These are phyloP conservation scores for Aphanomyces stellatus DNA, from an alignment of 352 stramenopile genomes.

Conservation along the genomic window DNA sequence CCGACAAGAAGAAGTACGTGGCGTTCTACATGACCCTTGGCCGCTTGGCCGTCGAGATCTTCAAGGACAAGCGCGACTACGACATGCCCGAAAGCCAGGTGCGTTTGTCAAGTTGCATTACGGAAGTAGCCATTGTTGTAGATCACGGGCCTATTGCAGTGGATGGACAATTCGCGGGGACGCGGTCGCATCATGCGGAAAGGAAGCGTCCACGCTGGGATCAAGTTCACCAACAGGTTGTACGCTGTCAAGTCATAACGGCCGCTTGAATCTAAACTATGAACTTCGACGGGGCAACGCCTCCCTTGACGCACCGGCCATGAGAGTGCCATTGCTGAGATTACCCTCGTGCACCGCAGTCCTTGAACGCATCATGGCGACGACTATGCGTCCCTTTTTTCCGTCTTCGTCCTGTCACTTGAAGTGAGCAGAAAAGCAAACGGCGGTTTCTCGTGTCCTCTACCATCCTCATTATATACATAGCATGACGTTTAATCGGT, in stretches of 20 bases:
- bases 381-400: too few species aligned
- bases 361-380: too few species aligned
- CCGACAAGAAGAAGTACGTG: conserved; percentile 63
- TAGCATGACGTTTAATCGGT: too few species aligned
- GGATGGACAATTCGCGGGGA: conserved; percentile 61
- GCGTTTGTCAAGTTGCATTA: background rate
- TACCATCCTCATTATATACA: too few species aligned
- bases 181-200: conserved; percentile 65
- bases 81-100: conserved; percentile 60
- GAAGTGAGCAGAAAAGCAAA: too few species aligned
- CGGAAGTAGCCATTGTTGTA: background rate
- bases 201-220: conserved; percentile 48
- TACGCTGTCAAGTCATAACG: conserved; percentile 27
- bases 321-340: too few species aligned
- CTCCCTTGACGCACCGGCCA: background rate
- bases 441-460: too few species aligned
- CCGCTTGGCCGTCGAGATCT: conserved; percentile 60
- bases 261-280: background rate
- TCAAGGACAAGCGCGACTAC: conserved; percentile 47
- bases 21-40: conserved; percentile 55
- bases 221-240: conserved; percentile 64
- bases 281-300: background rate
- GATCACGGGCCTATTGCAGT: conserved; percentile 59
- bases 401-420: too few species aligned
- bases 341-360: too few species aligned